Conservation (phyloP, 257 asterid species). For the Petunia secreta region DNA sequence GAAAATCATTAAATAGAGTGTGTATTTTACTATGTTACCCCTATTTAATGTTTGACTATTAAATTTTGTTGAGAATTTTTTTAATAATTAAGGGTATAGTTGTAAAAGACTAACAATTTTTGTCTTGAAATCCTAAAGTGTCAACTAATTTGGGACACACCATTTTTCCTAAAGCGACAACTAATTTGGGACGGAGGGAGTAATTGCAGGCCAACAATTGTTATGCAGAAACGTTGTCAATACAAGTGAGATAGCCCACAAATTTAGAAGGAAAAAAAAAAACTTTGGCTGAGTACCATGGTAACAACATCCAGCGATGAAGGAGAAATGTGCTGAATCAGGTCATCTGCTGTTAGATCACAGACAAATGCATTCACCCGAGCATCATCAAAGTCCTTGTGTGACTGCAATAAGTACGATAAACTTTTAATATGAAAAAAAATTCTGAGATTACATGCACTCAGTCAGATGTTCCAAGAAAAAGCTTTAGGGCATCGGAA, state of each 20-base stretch:
- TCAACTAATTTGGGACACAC: too few species aligned
- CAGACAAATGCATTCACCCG: constrained; percentile 83
- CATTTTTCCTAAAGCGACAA: too few species aligned
- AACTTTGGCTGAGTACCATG: constrained; percentile 60
- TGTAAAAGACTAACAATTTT: too few species aligned
- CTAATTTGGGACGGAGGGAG: too few species aligned
- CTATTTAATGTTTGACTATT: too few species aligned
- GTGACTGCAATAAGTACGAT: constrained; percentile 54
- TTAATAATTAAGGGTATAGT: too few species aligned
- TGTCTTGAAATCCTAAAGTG: too few species aligned
- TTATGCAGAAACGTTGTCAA: neutral
- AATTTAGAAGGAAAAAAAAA: neutral
- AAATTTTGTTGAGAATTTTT: too few species aligned
- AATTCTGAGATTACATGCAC: too few species aligned
- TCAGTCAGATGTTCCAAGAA: neutral
- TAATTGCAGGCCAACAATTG: neutral
- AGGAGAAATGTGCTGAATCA: constrained; percentile 67
- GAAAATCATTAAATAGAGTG: too few species aligned
- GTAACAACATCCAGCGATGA: constrained; percentile 92
- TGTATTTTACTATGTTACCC: too few species aligned
- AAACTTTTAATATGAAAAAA: neutral
- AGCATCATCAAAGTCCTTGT: constrained; percentile 75
- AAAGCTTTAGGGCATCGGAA: constrained; percentile 1
- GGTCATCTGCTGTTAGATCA: constrained; percentile 79
- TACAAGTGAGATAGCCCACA: neutral